These are phyloP conservation scores for Stephania japonica DNA, from an alignment of 164 flowering plant species.

Conservation along the genomic window DNA sequence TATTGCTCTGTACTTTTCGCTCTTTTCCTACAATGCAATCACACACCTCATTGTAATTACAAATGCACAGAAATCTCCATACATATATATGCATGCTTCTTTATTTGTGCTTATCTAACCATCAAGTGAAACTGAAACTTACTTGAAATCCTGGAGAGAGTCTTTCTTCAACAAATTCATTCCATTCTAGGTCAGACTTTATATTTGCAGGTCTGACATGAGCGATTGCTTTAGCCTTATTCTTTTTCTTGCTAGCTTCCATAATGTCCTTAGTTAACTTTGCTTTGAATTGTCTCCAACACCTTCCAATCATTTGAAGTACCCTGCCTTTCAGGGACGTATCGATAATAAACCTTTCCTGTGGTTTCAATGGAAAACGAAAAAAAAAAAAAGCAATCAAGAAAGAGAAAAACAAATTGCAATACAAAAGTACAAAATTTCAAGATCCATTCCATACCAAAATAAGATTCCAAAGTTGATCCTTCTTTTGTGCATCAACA, in stretches of 20 bases:
- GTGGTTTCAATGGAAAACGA: not conserved
- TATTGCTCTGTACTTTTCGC: not conserved
- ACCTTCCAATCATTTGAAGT: not conserved
- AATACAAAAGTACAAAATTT: not conserved
- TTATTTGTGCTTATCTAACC: not conserved
- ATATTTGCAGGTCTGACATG: not conserved
- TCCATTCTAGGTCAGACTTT: not conserved
- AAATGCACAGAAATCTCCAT: not conserved
- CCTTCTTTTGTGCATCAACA: not conserved
- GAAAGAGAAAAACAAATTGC: too few relatives aligned
- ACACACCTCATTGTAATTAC: not conserved
- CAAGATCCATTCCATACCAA: not conserved
- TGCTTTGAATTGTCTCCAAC: conserved; percentile 1
- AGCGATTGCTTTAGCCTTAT: not conserved
- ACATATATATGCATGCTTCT: not conserved
- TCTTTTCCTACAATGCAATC: not conserved
- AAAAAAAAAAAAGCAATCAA: not conserved
- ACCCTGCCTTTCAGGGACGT: not conserved
- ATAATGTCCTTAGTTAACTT: not conserved
- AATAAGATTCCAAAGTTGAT: not conserved
- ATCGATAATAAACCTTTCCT: not conserved
- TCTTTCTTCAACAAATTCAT: not conserved
- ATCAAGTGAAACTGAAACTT: not conserved
- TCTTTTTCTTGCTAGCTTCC: not conserved
- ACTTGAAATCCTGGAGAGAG: not conserved